Base-by-base conservation (phyloP, 768 basidiomycete genomes). In the Suillus ampliporus region DNA sequence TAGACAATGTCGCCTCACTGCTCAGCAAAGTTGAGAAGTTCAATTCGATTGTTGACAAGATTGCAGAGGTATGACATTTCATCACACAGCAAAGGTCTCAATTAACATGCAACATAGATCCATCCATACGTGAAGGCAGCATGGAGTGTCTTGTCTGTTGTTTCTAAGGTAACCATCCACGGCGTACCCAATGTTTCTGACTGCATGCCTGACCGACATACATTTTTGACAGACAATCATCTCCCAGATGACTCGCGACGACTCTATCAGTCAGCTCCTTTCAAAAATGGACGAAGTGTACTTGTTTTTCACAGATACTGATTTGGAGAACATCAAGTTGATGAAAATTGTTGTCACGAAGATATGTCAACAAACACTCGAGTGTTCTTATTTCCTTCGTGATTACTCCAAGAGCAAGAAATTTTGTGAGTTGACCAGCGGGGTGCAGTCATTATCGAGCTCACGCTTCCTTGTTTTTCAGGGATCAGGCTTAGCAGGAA, bases 341-440 rank as follows among this genome's bases (percentile, higher is more conserved):
- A 52, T 41, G 60, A 23, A 35, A 23, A 47, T 23, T 10, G 52
- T 53, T 6, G 21, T 61, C 15, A 34, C 38, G 11, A 26, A 19
- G 11, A 52, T 53, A 28, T 46, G 51, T 14, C 57, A 64, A 23
- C 47, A 48, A 17, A 54, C 59, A 5, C 21, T 38, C 4, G 60
- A 64, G 41, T 64, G 63, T 28, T 38, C 48, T 17, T 37, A 64
- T 21, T 64, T 64, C 60, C 34, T 64, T n/a, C 26, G 15, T 19
- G 46, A 61, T 10, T 64, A 64, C 37, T 38, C 60, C 14, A 59
- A 50, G 15, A 56, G 13, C 23, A 64, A 61, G 48, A 51, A 34
- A 6, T 61, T 64, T 17, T 50, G 63, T 64, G 31, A 19, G 63
- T 54, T 28, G n/a, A 54, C 14, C 7, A 3, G n/a, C 21, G 19